phyloP scores from a whole-genome alignment of 2,329 filamentous ascomycete species.

The Aureobasidium pullulans region DNA sequence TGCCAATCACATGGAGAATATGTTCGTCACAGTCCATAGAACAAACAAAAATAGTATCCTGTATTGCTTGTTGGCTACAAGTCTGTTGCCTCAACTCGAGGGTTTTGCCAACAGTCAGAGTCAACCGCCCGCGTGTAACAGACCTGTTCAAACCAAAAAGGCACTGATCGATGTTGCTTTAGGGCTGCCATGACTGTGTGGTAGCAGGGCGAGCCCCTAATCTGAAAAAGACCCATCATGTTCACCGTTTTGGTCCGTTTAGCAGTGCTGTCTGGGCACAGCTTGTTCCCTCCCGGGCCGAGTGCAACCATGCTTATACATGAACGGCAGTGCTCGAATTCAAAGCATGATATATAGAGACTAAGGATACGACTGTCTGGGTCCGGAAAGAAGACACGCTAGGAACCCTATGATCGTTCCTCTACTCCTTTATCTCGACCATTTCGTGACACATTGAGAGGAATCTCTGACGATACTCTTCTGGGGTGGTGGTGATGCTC shows the following conservation, averaged over 20 bases:
- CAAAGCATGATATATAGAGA: neutral
- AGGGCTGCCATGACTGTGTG: neutral
- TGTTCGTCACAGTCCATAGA: neutral
- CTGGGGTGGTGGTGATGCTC: conserved; percentile 64
- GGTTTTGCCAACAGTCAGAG: too few relatives aligned
- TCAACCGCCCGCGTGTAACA: too few relatives aligned
- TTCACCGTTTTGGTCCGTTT: neutral
- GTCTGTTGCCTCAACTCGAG: too few relatives aligned
- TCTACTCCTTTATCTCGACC: conserved; percentile 27
- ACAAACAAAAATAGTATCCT: too few relatives aligned
- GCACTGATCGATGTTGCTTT: neutral
- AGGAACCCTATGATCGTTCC: neutral
- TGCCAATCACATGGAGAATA: neutral
- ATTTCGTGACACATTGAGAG: conserved; percentile 44
- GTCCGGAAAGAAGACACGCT: neutral
- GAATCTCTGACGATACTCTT: conserved; percentile 58
- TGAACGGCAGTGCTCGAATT: neutral
- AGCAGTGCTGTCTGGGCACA: neutral
- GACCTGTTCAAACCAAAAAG: too few relatives aligned
- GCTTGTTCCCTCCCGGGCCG: neutral
- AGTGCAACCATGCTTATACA: neutral
- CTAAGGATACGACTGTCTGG: too few relatives aligned
- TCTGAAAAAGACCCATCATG: neutral
- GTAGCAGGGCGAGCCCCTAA: too few relatives aligned
- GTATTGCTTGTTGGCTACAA: too few relatives aligned